phyloP scores from a whole-genome alignment of 1,284 basidiomycete genomes.

The Puccinia hordei region DNA sequence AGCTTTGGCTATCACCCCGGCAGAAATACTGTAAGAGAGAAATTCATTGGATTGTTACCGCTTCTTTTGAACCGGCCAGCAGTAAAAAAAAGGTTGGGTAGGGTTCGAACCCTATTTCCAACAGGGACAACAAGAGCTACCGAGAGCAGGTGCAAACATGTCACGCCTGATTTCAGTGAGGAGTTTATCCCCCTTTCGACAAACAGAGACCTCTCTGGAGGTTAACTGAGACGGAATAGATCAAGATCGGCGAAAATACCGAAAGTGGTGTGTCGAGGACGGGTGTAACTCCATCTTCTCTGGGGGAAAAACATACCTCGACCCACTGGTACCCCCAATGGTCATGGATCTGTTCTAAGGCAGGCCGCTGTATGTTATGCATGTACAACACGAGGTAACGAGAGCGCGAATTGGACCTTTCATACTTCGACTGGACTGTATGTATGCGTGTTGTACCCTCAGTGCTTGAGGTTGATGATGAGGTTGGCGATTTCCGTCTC shows the following conservation, averaged over 20 bases:
- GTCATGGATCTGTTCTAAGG: background rate
- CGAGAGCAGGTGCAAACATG: constrained; percentile 6
- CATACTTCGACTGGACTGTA: constrained; percentile 9
- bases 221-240: constrained; percentile 9
- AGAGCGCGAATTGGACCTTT: background rate
- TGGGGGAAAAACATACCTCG: background rate
- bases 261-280: constrained; percentile 25
- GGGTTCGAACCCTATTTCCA: constrained; percentile 24
- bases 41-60: constrained; percentile 24
- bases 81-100: background rate
- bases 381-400: constrained; percentile 19
- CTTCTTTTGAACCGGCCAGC: constrained; percentile 14
- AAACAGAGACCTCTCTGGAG: constrained; percentile 13
- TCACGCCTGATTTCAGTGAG: constrained; percentile 17
- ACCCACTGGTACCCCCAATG: constrained; percentile 21
- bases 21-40: constrained; percentile 21
- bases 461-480: constrained; percentile 5
- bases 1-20: constrained; percentile 16
- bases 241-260: constrained; percentile 18
- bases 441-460: constrained; percentile 10
- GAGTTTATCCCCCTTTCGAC: constrained; percentile 16
- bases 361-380: background rate
- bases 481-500: constrained; percentile 4
- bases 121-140: background rate
- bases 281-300: background rate